Evolutionary conservation across 352 stramenopile species (phyloP), one percentile per base, ranked within the genome.

Genomic region (Phytophthora macrochlamydospora): DNA sequence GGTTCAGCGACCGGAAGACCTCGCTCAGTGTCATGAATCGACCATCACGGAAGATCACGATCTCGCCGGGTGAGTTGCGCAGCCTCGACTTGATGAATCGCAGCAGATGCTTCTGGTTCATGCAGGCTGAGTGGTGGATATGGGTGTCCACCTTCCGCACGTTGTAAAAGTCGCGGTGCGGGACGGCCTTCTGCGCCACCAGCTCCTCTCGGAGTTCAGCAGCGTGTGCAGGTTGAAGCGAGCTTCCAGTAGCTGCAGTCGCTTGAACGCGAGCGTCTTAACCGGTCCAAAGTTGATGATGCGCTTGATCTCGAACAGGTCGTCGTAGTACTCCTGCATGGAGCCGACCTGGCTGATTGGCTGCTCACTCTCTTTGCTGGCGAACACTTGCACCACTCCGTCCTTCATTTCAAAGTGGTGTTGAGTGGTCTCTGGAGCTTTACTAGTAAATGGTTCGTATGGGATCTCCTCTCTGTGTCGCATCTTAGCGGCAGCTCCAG

Each of bases 131-230:
- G 69, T 99, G 92, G 74, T 99, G 98, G 59, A 99, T 98, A 71
- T 99, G 98, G 67, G 98, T 99, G 65, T 99, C 98, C 8, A 99
- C 95, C 75, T 99, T 99, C 29, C 97, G 85, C 11, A 98, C 95
- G 59, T 98, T 97, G 81, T 99, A 99, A 69, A 99, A 99, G 68
- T 99, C 97, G n/a, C 97, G 97, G 52, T 99, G 97, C 6, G 98
- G 93, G 42, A 99, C 89, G 33, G 89, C 91, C 73, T 98, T 98
- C 64, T 99, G 96, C 50, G 97, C 95, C 46, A 97, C 70, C 13
- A 98, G 78, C 74, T 99, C 97, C 91, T 88, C 35, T 98, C 81
- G n/a, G 88, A 91, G 78, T 99, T 99, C 11, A 99, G 83, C 33
- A 98, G 85, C 46, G 91, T 87, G 75, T 99, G 97, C 61, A 99